Percentiles rank a stretch among this genome's conserved stretches.
phyloP scores from a whole-genome alignment of 805 yeast genomes.

The Metschnikowia cubensis region DNA sequence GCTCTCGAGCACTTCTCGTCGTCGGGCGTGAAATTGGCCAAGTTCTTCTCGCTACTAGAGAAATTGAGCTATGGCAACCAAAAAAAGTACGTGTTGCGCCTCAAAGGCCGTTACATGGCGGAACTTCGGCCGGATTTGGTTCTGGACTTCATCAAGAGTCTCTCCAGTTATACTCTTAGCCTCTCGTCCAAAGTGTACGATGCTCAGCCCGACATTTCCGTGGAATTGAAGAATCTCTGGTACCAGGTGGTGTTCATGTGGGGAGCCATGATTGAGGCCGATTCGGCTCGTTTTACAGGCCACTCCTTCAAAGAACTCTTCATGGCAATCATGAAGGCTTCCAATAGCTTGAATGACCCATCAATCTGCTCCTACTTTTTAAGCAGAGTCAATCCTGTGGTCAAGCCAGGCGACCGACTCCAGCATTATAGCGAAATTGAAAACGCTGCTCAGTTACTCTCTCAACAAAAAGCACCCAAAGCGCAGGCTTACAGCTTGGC shows the following conservation, averaged over 20 bases:
- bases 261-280: slow-evolving; percentile 13
- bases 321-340: not conserved
- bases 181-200: slow-evolving; percentile 1
- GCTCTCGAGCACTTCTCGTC: slow-evolving; percentile 20
- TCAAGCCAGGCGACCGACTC: slow-evolving; percentile 5
- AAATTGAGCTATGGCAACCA: slow-evolving; percentile 11
- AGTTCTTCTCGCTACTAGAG: slow-evolving; percentile 24
- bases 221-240: slow-evolving; percentile 9
- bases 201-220: not conserved
- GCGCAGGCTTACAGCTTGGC: slow-evolving; percentile 5
- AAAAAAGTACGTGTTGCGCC: slow-evolving; percentile 12
- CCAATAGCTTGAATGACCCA: not conserved
- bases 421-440: not conserved
- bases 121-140: slow-evolving; percentile 2
- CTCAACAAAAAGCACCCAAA: not conserved
- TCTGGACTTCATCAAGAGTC: slow-evolving; percentile 10
- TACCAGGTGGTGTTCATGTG: slow-evolving; percentile 11
- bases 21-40: slow-evolving; percentile 15
- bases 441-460: not conserved
- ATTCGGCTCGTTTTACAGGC: not conserved
- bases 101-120: slow-evolving; percentile 7
- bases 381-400: slow-evolving; percentile 4
- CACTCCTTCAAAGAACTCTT: slow-evolving; percentile 6
- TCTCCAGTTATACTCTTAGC: slow-evolving; percentile 15
- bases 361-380: slow-evolving; percentile 7